Base-by-base conservation (phyloP, 768 basidiomycete species). In the Russula ochroleuca region DNA sequence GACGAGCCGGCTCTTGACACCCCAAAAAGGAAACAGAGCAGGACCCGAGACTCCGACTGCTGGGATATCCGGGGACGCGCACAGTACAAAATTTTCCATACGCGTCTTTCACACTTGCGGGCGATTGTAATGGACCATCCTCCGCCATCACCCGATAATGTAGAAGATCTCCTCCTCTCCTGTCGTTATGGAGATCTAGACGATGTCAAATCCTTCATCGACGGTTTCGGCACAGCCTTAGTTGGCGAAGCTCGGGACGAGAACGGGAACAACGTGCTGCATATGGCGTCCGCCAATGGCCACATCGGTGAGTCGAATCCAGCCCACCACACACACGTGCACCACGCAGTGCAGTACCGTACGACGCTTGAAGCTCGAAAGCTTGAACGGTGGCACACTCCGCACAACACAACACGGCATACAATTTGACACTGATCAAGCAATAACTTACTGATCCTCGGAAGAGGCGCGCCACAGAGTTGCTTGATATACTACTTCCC, bases 261-360 rank as follows among this genome's bases (percentile, higher is more conserved):
- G 48, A 83, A 89, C 71, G 87, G 83, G 43, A 97, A 94, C 77
- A 85, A 82, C 2, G 76, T 86, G 45, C 76, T 97, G 43, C 94
- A 97, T 73, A 96, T 96, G 94, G 79, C 82, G 15, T 85, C 84
- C 61, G 94, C 83, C 1, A 98, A 98, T 74, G 94, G 94, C 0
- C 94, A 97, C 78, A 69, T 78, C 76, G 92, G 94, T 95, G 70
- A 77, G 79, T 45, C 15, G 45, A 59, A 19, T 14, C 25, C 8
- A 43, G 6, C 23, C 48, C 23, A n/a, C 14, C 14, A 5, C 25
- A n/a, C 48, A 45, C 19, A 19, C 43, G 8, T 15, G 2, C 38
- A 11, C 13, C 38, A 40, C 40, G 40, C 15, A 17, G 28, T 15
- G 40, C 40, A 35, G 35, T 35, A 35, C 35, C 1, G 10, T 10